Base-by-base conservation (phyloP, 1,284 basidiomycete species). In the Boletus hoseneyae region DNA sequence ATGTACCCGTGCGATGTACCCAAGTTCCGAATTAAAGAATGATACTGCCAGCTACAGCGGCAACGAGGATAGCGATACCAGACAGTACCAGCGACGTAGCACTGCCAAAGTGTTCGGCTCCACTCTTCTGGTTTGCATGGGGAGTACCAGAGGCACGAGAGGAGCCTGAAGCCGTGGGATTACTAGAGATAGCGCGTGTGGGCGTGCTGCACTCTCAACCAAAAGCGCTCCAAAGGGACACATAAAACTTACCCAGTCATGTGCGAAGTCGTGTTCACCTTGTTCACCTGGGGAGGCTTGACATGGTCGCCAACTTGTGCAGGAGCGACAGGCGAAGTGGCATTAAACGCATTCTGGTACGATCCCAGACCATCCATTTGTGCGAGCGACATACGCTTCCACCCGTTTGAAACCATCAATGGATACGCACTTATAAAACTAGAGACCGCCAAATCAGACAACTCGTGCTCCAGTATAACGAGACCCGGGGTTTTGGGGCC, bases 391-490 rank as follows among this genome's bases (percentile, higher is more conserved):
- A 70, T 62, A 35, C 77, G 70, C 40, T 76, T 76, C 91, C 91
- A 94, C 29, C 82, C 82, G 54, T 83, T 82, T 12, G 72, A 55
- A 48, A 73, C 70, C 62, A 93, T 82, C 38, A 79, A 53, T 4
- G 85, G 82, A 66, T 78, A 93, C 12, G 80, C 76, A 45, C 74
- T 69, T 12, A 88, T 85, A 71, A 93, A 95, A 7, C 80, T 79
- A 41, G 75, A 64, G 35, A 92, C 81, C 19, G 85, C 75, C 51
- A 73, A 62, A 41, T 79, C 70, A 16, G 74, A 78, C n/a, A 87
- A 70, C 67, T 94, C 93, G 69, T 96, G 93, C 69, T 94, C 87
- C 55, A 95, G 77, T 52, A 91, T 76, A 57, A 93, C 77, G 16
- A 93, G 76, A 32, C 92, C 92, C 9, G 85, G 83, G 10, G 65